Evolutionary conservation across 768 basidiomycete genomes (phyloP), one percentile per base, ranked within the genome.

Genomic region (Agaricus blazei): DNA sequence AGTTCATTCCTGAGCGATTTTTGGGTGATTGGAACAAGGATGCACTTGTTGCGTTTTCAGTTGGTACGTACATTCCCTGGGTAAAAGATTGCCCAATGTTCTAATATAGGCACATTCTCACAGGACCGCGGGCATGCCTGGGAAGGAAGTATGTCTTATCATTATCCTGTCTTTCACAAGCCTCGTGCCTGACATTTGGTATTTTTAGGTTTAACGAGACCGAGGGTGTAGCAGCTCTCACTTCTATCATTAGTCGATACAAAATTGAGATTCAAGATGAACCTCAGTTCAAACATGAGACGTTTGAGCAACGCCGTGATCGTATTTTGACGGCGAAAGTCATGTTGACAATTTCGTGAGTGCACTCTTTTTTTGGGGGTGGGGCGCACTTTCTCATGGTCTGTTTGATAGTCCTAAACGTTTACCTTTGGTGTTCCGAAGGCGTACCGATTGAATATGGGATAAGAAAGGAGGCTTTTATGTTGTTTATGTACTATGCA

Each of bases 231-330:
- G 79, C 76, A 4, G 72, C 76, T 43, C 66, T 84, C 19, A 75
- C 79, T 14, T 70, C 77, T 65, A 61, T 84, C 34, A 63, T 82
- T 12, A 68, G 68, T 7, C 67, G 64, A 29, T 83, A 78, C 64
- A 73, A 70, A 56, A 71, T 83, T 49, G 72, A 74, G 44, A 62
- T 82, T 31, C 75, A 75, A 57, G 77, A 80, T 27, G 80, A 83
- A 47, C 75, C 75, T 6, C 68, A 77, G 54, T 81, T 77, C 62
- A 69, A 71, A 0, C 57, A 62, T 9, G 80, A 80, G 62, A 72
- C 75, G 0, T 76, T 80, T 51, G 77, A 76, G 60, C 66, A 77
- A 62, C 69, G 71, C 50, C 78, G 72, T 59, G 69, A 61, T 46
- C 69, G 80, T 40, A 61, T 83, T 38, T 58, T 81, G 53, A 58